Conservation (phyloP, 345 rosid genomes). For the Linum usitatissimum region DNA sequence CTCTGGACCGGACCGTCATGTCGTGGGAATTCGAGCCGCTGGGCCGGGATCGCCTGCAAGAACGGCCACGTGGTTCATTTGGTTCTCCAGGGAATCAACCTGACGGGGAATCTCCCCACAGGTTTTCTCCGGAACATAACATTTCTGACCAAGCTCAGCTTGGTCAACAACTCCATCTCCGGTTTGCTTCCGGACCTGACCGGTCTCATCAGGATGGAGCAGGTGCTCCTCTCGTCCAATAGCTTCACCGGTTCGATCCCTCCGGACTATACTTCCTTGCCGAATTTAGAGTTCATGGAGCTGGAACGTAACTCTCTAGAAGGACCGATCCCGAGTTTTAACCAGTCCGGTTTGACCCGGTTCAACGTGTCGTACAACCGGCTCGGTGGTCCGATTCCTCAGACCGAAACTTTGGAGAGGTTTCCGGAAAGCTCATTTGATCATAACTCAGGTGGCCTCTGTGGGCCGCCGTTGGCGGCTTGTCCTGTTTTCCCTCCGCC, state of each 20-base stretch:
- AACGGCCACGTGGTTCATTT: conserved; percentile 33
- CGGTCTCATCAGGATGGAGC: conserved; percentile 20
- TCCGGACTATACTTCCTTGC: conserved; percentile 18
- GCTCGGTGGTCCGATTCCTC: conserved; percentile 38
- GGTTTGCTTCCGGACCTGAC: conserved; percentile 36
- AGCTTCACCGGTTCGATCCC: conserved; percentile 34
- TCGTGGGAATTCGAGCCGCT: conserved; percentile 20
- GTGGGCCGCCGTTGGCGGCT: conserved; percentile 32
- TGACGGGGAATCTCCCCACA: conserved; percentile 37
- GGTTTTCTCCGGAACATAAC: conserved; percentile 26
- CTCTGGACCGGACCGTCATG: conserved; percentile 55
- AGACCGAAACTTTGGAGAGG: conserved; percentile 20
- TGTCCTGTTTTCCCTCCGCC: conserved; percentile 22
- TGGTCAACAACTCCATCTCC: conserved; percentile 29
- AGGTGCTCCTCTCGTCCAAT: conserved; percentile 31
- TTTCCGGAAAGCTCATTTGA: conserved; percentile 27
- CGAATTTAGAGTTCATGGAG: conserved; percentile 24
- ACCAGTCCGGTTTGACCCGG: conserved; percentile 23
- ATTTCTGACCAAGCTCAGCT: conserved; percentile 29
- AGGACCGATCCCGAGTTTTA: conserved; percentile 36
- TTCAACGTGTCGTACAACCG: conserved; percentile 43
- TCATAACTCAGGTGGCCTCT: conserved; percentile 31
- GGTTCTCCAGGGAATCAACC: conserved; percentile 34
- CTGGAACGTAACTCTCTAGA: conserved; percentile 33
- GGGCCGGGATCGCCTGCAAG: conserved; percentile 39